These are phyloP conservation scores for Peronospora belbahrii DNA, from an alignment of 352 stramenopile species.

Conservation along the genomic window DNA sequence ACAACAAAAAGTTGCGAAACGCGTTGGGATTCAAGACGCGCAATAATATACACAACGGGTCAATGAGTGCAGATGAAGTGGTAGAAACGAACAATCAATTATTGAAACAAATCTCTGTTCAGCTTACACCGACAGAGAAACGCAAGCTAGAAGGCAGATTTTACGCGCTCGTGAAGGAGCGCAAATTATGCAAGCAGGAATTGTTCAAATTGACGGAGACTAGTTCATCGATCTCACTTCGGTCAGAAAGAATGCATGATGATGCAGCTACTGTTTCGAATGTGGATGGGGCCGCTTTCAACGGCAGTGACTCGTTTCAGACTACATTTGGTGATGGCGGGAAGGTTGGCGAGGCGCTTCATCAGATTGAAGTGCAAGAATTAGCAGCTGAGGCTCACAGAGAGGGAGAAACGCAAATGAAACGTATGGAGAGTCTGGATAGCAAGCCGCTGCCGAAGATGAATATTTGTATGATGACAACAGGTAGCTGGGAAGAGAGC, in stretches of 20 bases:
- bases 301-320: slow-evolving; percentile 26
- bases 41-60: slow-evolving; percentile 38
- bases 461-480: slow-evolving; percentile 68
- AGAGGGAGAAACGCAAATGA: slow-evolving; percentile 22
- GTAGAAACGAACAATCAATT: slow-evolving; percentile 21
- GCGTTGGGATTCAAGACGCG: slow-evolving; percentile 32
- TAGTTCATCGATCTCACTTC: not conserved
- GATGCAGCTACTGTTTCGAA: slow-evolving; percentile 8
- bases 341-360: slow-evolving; percentile 21
- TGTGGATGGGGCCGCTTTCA: slow-evolving; percentile 23
- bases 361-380: slow-evolving; percentile 18
- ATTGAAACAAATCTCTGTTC: slow-evolving; percentile 33
- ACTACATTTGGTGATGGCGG: slow-evolving; percentile 24
- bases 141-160: slow-evolving; percentile 32
- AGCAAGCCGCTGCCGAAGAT: slow-evolving; percentile 36
- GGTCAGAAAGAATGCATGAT: slow-evolving; percentile 3
- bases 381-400: slow-evolving; percentile 16
- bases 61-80: slow-evolving; percentile 44
- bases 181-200: slow-evolving; percentile 14
- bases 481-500: slow-evolving; percentile 57
- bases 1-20: slow-evolving; percentile 36
- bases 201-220: slow-evolving; percentile 15
- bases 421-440: slow-evolving; percentile 15
- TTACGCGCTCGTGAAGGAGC: slow-evolving; percentile 33
- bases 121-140: slow-evolving; percentile 33